Conservation (phyloP, 2,329 filamentous ascomycete genomes). For the Periconia sp. region DNA sequence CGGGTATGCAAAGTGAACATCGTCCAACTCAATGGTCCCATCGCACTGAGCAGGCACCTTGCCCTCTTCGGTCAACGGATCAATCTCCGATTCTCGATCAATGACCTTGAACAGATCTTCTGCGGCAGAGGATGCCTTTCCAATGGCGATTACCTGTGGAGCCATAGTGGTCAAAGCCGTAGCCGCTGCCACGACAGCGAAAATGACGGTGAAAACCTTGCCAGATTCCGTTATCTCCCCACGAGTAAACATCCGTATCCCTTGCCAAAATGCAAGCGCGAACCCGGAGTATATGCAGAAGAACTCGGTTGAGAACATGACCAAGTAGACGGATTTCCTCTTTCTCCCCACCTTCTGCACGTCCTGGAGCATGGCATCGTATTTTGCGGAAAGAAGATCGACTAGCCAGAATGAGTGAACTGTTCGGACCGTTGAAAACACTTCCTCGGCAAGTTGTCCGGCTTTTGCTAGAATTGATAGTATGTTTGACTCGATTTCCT, state of each 20-base stretch:
- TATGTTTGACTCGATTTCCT: slow-evolving; percentile 40
- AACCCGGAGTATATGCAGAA: slow-evolving; percentile 47
- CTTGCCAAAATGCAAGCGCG: slow-evolving; percentile 54
- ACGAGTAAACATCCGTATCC: slow-evolving; percentile 57
- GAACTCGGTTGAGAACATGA: slow-evolving; percentile 47
- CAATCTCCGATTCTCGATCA: slow-evolving; percentile 78
- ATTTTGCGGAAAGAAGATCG: slow-evolving; percentile 45
- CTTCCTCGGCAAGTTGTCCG: slow-evolving; percentile 53
- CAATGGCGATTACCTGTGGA: slow-evolving; percentile 77
- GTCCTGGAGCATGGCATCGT: slow-evolving; percentile 46
- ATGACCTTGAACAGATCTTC: slow-evolving; percentile 58
- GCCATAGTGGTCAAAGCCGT: slow-evolving; percentile 81
- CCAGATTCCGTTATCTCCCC: slow-evolving; percentile 52
- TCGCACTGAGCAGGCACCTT: slow-evolving; percentile 20
- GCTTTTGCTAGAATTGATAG: slow-evolving; percentile 48
- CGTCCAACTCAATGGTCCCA: slow-evolving; percentile 69
- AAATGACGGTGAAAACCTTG: slow-evolving; percentile 40
- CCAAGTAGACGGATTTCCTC: slow-evolving; percentile 47
- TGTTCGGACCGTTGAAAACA: slow-evolving; percentile 53
- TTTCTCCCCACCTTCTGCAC: slow-evolving; percentile 50
- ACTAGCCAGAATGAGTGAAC: slow-evolving; percentile 52
- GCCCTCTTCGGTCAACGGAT: slow-evolving; percentile 47
- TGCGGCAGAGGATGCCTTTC: slow-evolving; percentile 36
- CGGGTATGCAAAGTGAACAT: slow-evolving; percentile 90
- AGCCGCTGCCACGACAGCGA: slow-evolving; percentile 47